phyloP scores from a whole-genome alignment of 768 basidiomycete species.

The Podaxis mareebaensis region DNA sequence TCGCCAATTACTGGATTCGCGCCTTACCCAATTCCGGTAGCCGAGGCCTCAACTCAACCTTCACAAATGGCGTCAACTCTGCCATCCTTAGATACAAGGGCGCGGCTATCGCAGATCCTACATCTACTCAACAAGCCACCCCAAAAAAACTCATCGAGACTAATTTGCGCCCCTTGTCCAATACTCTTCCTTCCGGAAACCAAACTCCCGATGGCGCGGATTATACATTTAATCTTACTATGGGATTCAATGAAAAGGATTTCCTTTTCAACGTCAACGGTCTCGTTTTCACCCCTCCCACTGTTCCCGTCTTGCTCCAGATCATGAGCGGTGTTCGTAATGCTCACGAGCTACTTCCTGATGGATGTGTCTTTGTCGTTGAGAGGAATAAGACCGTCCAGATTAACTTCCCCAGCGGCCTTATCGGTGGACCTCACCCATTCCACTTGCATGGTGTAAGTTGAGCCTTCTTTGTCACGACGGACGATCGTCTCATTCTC shows the following conservation, averaged over 20 bases:
- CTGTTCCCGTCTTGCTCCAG: conserved; percentile 49
- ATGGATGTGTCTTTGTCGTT: conserved; percentile 42
- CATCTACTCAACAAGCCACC: conserved; percentile 21
- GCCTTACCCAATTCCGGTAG: conserved; percentile 30
- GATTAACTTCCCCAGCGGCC: conserved; percentile 40
- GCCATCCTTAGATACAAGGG: conserved; percentile 51
- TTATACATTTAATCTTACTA: conserved; percentile 23
- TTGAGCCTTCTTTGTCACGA: neutral
- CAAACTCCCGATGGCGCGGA: conserved; percentile 24
- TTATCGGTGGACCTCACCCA: conserved; percentile 31
- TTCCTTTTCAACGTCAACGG: conserved; percentile 19
- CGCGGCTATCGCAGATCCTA: conserved; percentile 44
- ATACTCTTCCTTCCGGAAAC: conserved; percentile 24
- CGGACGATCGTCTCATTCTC: neutral
- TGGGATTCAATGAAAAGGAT: conserved; percentile 18
- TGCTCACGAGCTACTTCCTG: conserved; percentile 41
- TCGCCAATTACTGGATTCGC: conserved; percentile 58
- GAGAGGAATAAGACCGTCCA: conserved; percentile 50
- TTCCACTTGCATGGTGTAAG: conserved; percentile 51
- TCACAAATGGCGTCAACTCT: conserved; percentile 39
- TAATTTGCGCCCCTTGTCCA: conserved; percentile 22
- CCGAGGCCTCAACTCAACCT: conserved; percentile 20
- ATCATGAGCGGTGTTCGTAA: conserved; percentile 45
- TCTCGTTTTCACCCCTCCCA: conserved; percentile 26
- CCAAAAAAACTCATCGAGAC: conserved; percentile 27